These are phyloP conservation scores for Fusarium tuaranense DNA, from an alignment of 2,329 filamentous ascomycete species.

Conservation along the genomic window DNA sequence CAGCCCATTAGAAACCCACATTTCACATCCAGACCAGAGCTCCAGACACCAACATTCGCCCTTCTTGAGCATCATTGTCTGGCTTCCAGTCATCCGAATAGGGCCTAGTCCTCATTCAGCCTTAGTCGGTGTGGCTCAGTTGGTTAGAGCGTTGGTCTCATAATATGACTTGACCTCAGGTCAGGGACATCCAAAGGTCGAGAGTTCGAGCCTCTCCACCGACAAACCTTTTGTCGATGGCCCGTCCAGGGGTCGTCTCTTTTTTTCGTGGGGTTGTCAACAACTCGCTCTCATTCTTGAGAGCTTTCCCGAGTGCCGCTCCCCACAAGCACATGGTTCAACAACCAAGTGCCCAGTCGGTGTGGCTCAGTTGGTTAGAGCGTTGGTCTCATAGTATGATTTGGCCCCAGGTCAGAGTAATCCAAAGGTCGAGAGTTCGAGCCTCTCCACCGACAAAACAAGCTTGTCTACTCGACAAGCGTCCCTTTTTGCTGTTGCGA, in stretches of 20 bases:
- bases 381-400: slow-evolving; percentile 41
- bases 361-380: slow-evolving; percentile 43
- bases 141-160: neutral
- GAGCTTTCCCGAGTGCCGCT: neutral
- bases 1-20: neutral
- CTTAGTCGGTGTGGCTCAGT: slow-evolving; percentile 15
- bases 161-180: neutral
- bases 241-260: neutral
- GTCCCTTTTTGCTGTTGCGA: slow-evolving; percentile 9
- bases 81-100: slow-evolving; percentile 12
- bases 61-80: slow-evolving; percentile 3
- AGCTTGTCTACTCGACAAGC: neutral
- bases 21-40: neutral
- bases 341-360: slow-evolving; percentile 8
- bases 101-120: slow-evolving; percentile 12
- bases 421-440: slow-evolving; percentile 43
- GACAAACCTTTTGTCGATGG: neutral
- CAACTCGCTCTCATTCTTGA: neutral
- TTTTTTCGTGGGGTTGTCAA: neutral
- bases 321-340: slow-evolving; percentile 5
- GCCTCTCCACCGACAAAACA: slow-evolving; percentile 39
- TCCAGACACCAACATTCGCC: neutral
- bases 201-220: neutral
- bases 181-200: neutral
- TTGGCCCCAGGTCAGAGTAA: slow-evolving; percentile 33